Evolutionary conservation across 345 rosid species (phyloP), one percentile per base, ranked within the genome.

Genomic region (Turritis glabra): DNA sequence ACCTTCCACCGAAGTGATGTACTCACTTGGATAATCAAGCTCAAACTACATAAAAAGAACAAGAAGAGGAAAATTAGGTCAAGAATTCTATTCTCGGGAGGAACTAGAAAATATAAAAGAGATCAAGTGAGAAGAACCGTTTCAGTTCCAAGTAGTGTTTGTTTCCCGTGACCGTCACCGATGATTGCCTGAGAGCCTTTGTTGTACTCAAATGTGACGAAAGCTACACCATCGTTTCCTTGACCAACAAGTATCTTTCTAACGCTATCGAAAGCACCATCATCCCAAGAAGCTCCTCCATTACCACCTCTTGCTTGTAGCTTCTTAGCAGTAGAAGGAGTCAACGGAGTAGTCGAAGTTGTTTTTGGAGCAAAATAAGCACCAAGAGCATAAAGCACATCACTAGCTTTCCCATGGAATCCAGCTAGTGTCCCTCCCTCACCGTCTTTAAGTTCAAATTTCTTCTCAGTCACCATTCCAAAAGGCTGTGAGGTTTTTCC

Each of bases 341-440:
- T n/a, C n/a, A n/a, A n/a, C n/a, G n/a, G n/a, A n/a, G 41, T 11
- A 3, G 14, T 11, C 14, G 14, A 37, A 32, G 35, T 32, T 11
- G 41, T 30, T 30, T 2, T 14, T 3, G 73, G 18, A 59, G 7
- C 6, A 7, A 77, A 44, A 61, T 64, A 48, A 26, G 72, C 72
- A 2, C 80, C 80, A 17, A 77, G 3, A 13, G 80, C 71, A 55
- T 77, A 27, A n/a, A 77, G 26, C 53, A 43, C 68, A 11, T 41
- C 15, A 9, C 54, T 50, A 15, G 47, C 48, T 2, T 26, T 47
- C 5, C 80, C 80, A 69, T 50, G 55, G 8, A 69, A 69, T 2
- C 80, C 80, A 17, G n/a, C 13, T 26, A 76, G 30, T 41, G 27
- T 74, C 1, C 52, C 72, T 22, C 67, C 72, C 9, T 38, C 19